Conservation (phyloP, 208 protist genomes). For the Acanthamoeba triangularis region DNA sequence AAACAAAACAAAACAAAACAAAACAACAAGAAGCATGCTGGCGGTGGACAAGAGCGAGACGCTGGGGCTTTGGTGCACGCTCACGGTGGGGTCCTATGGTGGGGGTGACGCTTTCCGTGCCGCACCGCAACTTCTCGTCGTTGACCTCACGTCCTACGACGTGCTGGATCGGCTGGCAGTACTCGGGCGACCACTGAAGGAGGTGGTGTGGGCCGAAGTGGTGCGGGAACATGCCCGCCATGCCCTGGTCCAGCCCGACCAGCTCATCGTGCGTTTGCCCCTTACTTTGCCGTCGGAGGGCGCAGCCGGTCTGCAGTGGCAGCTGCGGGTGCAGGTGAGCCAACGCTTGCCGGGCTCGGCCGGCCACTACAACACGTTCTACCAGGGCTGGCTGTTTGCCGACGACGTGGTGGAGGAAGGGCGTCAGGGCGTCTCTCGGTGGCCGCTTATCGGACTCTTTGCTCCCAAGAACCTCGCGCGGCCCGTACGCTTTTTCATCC, state of each 20-base stretch:
- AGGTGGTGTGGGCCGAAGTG: background rate
- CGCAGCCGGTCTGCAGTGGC: background rate
- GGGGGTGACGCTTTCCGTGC: background rate
- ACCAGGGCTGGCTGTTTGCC: slow-evolving; percentile 3
- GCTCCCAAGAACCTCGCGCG: background rate
- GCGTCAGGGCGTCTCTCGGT: background rate
- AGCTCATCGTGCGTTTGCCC: background rate
- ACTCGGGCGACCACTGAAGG: background rate
- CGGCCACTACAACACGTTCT: background rate
- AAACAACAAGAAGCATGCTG: background rate
- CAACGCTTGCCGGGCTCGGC: background rate
- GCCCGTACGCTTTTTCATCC: background rate
- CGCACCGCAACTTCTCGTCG: background rate
- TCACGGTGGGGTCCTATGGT: background rate
- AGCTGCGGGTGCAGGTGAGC: slow-evolving; percentile 39
- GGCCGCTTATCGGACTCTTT: background rate
- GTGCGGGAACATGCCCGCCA: background rate
- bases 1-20: background rate
- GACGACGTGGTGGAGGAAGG: background rate
- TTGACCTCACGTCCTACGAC: background rate
- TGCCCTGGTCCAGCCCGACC: background rate
- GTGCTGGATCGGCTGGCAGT: background rate
- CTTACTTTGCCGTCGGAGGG: background rate
- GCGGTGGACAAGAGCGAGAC: background rate
- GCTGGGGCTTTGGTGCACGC: background rate